Evolutionary conservation across 2,329 filamentous ascomycete species (phyloP).

Genomic region (Hirsutella thompsonii): DNA sequence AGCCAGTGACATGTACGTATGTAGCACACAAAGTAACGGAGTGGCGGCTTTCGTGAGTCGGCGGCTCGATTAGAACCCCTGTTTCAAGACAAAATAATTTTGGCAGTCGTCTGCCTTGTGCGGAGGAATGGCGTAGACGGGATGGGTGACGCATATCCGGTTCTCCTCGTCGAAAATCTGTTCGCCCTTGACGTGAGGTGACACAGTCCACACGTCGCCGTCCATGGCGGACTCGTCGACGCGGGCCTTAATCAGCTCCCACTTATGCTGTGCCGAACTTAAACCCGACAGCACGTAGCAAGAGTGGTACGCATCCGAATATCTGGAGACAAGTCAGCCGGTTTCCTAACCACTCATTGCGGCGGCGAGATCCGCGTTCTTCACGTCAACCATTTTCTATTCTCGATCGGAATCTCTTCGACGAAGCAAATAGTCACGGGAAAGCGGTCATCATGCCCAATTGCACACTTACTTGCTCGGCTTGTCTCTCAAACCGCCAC

Average conservation of each 20-base stretch:
- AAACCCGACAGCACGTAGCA: slow-evolving; percentile 84
- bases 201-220: slow-evolving; percentile 31
- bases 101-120: slow-evolving; percentile 51
- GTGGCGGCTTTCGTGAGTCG: too few species aligned
- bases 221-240: slow-evolving; percentile 18
- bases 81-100: slow-evolving; percentile 49
- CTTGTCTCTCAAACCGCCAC: slow-evolving; percentile 85
- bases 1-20: too few species aligned
- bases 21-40: too few species aligned
- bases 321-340: slow-evolving; percentile 19
- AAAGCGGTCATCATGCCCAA: neutral
- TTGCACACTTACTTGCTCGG: slow-evolving; percentile 62
- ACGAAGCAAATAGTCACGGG: neutral
- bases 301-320: slow-evolving; percentile 81
- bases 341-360: neutral
- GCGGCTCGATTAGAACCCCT: slow-evolving; percentile 36
- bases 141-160: slow-evolving; percentile 59
- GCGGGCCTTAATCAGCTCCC: slow-evolving; percentile 28
- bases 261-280: slow-evolving; percentile 65
- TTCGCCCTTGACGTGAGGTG: slow-evolving; percentile 37
- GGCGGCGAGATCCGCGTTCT: neutral
- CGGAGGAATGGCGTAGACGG: slow-evolving; percentile 74
- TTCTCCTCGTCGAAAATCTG: slow-evolving; percentile 62
- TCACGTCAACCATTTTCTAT: too few species aligned
- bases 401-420: too few species aligned